Percentiles rank a stretch among this genome's conserved stretches.
Conservation (phyloP, 192 early-diverging fungal genomes). For the Cetraspora pellucida region DNA sequence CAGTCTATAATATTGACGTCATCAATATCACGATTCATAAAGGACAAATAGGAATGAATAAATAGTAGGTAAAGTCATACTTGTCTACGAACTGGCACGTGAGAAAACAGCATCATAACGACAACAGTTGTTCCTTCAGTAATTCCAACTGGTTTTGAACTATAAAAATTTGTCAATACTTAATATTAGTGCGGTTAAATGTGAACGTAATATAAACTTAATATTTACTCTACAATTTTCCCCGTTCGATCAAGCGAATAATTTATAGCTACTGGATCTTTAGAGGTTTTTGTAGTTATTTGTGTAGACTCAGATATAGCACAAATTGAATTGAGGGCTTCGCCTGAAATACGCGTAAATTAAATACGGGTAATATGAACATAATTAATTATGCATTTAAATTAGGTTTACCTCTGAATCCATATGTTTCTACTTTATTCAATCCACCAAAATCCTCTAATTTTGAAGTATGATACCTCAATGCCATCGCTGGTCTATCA, state of each 20-base stretch:
- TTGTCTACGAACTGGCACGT: constrained; percentile 45
- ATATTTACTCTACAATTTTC: constrained; percentile 36
- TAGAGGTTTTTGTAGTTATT: constrained; percentile 39
- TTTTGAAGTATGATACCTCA: constrained; percentile 46
- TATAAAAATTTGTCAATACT: neutral
- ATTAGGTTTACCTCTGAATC: constrained; percentile 40
- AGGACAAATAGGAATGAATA: no score
- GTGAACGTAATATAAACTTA: neutral
- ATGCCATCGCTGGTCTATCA: constrained; percentile 43
- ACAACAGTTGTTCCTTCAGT: constrained; percentile 39
- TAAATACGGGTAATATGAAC: neutral
- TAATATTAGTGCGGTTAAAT: neutral
- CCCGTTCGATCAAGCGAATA: constrained; percentile 41
- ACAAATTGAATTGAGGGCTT: constrained; percentile 46
- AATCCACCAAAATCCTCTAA: constrained; percentile 41
- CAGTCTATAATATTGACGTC: neutral
- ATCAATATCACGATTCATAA: no score
- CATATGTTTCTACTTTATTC: constrained; percentile 36
- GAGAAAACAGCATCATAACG: constrained; percentile 38
- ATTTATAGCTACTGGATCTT: constrained; percentile 39
- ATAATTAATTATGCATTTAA: no score
- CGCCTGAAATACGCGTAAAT: constrained; percentile 28
- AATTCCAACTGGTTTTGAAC: neutral
- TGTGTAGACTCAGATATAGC: constrained; percentile 34
- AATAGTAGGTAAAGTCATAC: constrained; percentile 17